A percentile compares a stretch with the other conserved stretches of the same genome.
Conservation (phyloP, 1,284 basidiomycete species). For the Ganoderma boninense region DNA sequence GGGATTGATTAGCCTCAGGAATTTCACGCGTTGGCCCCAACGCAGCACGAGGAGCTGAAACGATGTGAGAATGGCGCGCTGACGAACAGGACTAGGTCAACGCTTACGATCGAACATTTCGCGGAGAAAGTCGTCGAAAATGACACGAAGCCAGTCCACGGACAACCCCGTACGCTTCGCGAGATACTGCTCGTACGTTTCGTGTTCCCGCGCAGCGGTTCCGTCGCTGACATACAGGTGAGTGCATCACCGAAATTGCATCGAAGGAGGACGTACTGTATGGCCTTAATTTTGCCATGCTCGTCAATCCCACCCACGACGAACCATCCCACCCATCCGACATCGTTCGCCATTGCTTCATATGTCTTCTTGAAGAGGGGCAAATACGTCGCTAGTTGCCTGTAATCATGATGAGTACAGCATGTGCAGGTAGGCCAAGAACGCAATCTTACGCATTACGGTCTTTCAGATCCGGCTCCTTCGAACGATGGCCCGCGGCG, state of each 20-base stretch:
- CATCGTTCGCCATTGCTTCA: background rate
- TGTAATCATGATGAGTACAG: background rate
- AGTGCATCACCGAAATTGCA: background rate
- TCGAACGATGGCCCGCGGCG: background rate
- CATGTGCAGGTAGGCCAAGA: background rate
- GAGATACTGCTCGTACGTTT: background rate
- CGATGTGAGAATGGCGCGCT: background rate
- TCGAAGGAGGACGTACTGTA: background rate
- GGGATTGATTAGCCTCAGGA: no score
- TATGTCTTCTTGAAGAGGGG: slow-evolving; percentile 1
- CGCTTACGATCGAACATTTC: slow-evolving; percentile 1
- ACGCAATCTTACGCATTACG: background rate
- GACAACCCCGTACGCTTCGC: background rate
- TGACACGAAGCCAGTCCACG: background rate
- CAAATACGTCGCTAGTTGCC: background rate
- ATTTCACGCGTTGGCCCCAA: background rate
- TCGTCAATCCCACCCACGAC: background rate
- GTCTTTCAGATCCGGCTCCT: background rate
- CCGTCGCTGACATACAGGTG: background rate
- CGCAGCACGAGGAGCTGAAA: background rate
- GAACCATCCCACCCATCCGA: slow-evolving; percentile 6
- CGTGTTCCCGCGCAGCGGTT: background rate
- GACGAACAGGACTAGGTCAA: background rate
- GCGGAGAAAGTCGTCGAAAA: background rate
- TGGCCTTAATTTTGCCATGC: background rate